These are phyloP conservation scores for Cryptococcus hybrid DNA, from an alignment of 1,284 basidiomycete genomes.

Conservation along the genomic window DNA sequence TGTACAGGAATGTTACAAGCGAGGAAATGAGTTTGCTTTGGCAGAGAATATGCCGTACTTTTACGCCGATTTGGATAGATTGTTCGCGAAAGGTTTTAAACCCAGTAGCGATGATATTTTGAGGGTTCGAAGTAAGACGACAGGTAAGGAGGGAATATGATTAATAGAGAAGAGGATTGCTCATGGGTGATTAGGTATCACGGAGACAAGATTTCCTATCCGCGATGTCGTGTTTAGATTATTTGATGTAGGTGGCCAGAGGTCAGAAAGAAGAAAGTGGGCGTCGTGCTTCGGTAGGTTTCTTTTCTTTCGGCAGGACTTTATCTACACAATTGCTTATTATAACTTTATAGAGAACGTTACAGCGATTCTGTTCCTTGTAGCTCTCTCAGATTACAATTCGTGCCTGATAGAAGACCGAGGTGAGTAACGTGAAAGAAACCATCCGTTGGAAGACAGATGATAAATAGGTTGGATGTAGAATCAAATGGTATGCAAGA, in stretches of 20 bases:
- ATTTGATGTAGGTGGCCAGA: slow-evolving; percentile 93
- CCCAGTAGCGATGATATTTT: slow-evolving; percentile 82
- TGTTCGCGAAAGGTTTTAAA: slow-evolving; percentile 69
- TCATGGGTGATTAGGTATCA: slow-evolving; percentile 62
- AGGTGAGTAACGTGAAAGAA: slow-evolving; percentile 60
- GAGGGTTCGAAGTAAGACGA: slow-evolving; percentile 75
- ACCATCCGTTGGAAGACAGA: not conserved
- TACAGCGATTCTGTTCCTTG: slow-evolving; percentile 90
- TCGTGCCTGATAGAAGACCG: slow-evolving; percentile 90
- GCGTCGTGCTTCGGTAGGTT: slow-evolving; percentile 66
- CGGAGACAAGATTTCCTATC: slow-evolving; percentile 78
- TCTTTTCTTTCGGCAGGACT: not conserved
- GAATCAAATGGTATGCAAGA: slow-evolving; percentile 99
- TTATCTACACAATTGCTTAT: not conserved
- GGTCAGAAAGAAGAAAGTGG: slow-evolving; percentile 50
- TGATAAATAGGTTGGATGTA: slow-evolving; percentile 33
- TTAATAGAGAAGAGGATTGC: not conserved
- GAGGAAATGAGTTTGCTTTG: slow-evolving; percentile 28
- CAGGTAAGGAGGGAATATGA: slow-evolving; percentile 13
- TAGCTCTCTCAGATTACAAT: slow-evolving; percentile 91
- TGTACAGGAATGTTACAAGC: slow-evolving; percentile 65
- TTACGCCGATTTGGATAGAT: slow-evolving; percentile 69
- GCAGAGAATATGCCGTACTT: slow-evolving; percentile 55
- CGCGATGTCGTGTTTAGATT: slow-evolving; percentile 56
- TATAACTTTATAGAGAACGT: slow-evolving; percentile 60